Evolutionary conservation across 2,329 filamentous ascomycete species (phyloP).

Genomic region (Botryotinia calthae): DNA sequence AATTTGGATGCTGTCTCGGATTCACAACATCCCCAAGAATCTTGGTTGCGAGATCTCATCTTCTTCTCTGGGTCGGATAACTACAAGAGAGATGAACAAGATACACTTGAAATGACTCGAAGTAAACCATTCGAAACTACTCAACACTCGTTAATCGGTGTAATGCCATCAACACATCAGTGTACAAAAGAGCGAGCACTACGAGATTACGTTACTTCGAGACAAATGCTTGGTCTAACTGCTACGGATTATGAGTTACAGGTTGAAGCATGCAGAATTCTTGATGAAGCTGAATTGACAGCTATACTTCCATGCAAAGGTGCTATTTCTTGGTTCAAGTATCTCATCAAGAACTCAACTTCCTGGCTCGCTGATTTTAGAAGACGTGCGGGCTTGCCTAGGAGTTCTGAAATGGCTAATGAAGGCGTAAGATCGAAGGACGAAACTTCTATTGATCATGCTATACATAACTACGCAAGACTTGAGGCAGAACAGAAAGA

Average conservation of each 20-base stretch:
- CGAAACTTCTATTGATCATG: slow-evolving; percentile 55
- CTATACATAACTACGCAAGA: slow-evolving; percentile 53
- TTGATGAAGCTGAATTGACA: slow-evolving; percentile 53
- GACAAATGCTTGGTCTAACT: slow-evolving; percentile 51
- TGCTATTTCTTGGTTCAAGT: slow-evolving; percentile 54
- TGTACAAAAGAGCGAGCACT: slow-evolving; percentile 33
- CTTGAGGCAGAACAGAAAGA: slow-evolving; percentile 56
- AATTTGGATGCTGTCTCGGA: slow-evolving; percentile 50
- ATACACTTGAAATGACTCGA: neutral
- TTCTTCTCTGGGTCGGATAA: slow-evolving; percentile 42
- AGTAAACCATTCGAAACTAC: neutral
- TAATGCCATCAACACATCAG: neutral
- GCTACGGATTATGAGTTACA: slow-evolving; percentile 60
- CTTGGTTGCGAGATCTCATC: slow-evolving; percentile 60
- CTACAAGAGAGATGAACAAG: neutral
- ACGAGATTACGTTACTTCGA: slow-evolving; percentile 29
- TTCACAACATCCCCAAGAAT: slow-evolving; percentile 40
- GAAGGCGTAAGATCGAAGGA: slow-evolving; percentile 51
- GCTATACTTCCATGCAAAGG: slow-evolving; percentile 32
- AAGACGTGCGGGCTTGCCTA: slow-evolving; percentile 55
- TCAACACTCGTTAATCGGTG: neutral
- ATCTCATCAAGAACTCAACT: slow-evolving; percentile 49
- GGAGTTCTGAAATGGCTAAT: slow-evolving; percentile 54
- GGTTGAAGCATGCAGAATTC: slow-evolving; percentile 55
- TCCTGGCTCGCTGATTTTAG: slow-evolving; percentile 57